Percentiles rank a stretch among this genome's conserved stretches.
phyloP scores from a whole-genome alignment of 129 eudicot species.

The Tagetes erecta region DNA sequence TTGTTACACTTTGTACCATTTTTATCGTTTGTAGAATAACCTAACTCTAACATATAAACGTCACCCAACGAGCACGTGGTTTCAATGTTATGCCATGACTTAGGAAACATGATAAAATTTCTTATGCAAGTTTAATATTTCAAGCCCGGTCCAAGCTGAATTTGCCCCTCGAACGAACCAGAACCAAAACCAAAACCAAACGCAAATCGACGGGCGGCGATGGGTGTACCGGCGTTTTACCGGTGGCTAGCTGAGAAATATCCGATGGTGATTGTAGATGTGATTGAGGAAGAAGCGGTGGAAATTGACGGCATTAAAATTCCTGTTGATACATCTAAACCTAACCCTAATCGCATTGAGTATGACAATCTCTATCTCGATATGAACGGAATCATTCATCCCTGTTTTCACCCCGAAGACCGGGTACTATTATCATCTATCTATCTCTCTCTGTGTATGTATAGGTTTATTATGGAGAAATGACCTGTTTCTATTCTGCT shows the following conservation, averaged over 20 bases:
- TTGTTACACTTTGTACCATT: too few species aligned
- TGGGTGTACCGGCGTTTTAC: conserved; percentile 61
- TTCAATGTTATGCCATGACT: too few species aligned
- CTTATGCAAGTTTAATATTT: too few species aligned
- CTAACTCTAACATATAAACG: too few species aligned
- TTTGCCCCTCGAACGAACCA: not conserved
- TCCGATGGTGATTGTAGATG: conserved; percentile 51
- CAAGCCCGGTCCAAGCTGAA: too few species aligned
- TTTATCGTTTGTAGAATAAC: too few species aligned
- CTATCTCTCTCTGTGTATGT: not conserved
- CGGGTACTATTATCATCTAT: conserved; percentile 19
- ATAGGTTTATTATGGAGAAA: not conserved
- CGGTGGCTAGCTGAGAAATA: conserved; percentile 57
- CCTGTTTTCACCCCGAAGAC: conserved; percentile 59
- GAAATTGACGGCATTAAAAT: conserved; percentile 39
- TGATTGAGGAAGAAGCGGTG: conserved; percentile 43
- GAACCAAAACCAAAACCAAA: too few species aligned
- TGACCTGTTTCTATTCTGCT: not conserved
- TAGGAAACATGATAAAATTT: too few species aligned
- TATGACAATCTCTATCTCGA: conserved; percentile 53
- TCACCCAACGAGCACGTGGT: too few species aligned
- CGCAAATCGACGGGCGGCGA: conserved; percentile 19
- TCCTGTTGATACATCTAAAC: conserved; percentile 48
- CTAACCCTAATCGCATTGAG: conserved; percentile 52
- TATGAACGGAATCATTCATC: conserved; percentile 57